A percentile compares a stretch with the other conserved stretches of the same genome.
These are phyloP conservation scores for Xylaria nigripes DNA, from an alignment of 495 filamentous ascomycete species.

Conservation along the genomic window DNA sequence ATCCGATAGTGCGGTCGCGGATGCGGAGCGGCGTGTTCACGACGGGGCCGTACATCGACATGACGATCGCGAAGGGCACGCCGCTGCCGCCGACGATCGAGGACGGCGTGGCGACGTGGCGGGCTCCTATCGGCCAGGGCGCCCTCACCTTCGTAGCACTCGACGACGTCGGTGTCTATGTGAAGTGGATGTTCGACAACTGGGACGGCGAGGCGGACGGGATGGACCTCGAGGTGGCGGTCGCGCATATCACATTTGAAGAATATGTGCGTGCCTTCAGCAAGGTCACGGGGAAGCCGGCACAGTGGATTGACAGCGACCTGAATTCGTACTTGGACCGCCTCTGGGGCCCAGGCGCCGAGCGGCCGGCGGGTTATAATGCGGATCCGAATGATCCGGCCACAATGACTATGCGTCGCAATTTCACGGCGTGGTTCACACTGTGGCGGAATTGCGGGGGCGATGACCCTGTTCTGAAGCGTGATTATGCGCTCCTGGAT, in stretches of 20 bases:
- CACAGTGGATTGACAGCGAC: slow-evolving; percentile 32
- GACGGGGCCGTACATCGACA: slow-evolving; percentile 48
- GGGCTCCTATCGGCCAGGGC: slow-evolving; percentile 36
- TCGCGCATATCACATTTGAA: slow-evolving; percentile 36
- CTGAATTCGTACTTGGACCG: slow-evolving; percentile 38
- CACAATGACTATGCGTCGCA: slow-evolving; percentile 39
- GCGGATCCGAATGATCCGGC: slow-evolving; percentile 33
- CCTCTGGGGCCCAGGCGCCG: slow-evolving; percentile 14
- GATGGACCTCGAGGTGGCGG: slow-evolving; percentile 43
- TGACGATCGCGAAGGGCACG: slow-evolving; percentile 32
- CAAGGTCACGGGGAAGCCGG: slow-evolving; percentile 45
- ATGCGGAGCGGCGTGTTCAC: slow-evolving; percentile 46
- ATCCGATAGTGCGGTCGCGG: slow-evolving; percentile 15
- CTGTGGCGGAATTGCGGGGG: slow-evolving; percentile 34
- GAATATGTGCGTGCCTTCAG: slow-evolving; percentile 45
- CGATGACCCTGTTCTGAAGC: slow-evolving; percentile 31
- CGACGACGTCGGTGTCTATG: slow-evolving; percentile 47
- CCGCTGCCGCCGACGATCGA: slow-evolving; percentile 33
- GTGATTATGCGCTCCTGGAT: slow-evolving; percentile 46
- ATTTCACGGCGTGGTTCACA: slow-evolving; percentile 50
- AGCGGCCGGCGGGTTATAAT: slow-evolving; percentile 30
- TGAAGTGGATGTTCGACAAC: slow-evolving; percentile 51
- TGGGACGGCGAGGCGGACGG: slow-evolving; percentile 36
- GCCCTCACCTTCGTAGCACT: slow-evolving; percentile 40
- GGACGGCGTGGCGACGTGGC: slow-evolving; percentile 36